phyloP scores from a whole-genome alignment of 2,329 filamentous ascomycete species.

The Phaeoacremonium minimum region DNA sequence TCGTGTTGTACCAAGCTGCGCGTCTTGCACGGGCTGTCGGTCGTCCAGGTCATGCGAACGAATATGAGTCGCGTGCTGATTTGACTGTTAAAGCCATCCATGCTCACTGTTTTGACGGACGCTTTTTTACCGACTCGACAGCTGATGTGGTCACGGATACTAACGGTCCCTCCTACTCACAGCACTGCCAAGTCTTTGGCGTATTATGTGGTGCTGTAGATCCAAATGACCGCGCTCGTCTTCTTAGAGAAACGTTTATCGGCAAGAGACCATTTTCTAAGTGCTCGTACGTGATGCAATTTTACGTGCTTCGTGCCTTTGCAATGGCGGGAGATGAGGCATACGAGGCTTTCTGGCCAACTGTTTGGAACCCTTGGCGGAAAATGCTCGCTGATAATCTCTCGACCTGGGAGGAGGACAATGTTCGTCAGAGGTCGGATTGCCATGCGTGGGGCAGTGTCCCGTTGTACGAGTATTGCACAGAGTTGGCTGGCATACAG shows the following conservation, averaged over 20 bases:
- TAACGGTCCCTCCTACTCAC: slow-evolving; percentile 19
- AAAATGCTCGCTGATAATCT: slow-evolving; percentile 29
- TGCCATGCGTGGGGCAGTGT: slow-evolving; percentile 39
- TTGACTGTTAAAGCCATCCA: slow-evolving; percentile 17
- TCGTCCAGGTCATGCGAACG: slow-evolving; percentile 21
- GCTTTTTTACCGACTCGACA: slow-evolving; percentile 27
- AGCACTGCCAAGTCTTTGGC: slow-evolving; percentile 30
- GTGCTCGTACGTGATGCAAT: slow-evolving; percentile 32
- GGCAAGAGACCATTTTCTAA: slow-evolving; percentile 22
- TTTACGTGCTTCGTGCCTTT: slow-evolving; percentile 32
- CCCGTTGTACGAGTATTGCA: slow-evolving; percentile 33
- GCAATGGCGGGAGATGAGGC: slow-evolving; percentile 20
- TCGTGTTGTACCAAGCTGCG: slow-evolving; percentile 26
- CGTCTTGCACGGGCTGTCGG: slow-evolving; percentile 23
- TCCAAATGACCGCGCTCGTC: slow-evolving; percentile 9
- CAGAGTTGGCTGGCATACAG: slow-evolving; percentile 23
- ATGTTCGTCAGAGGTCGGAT: slow-evolving; percentile 34
- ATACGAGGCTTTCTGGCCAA: slow-evolving; percentile 26
- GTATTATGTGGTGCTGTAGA: slow-evolving; percentile 24
- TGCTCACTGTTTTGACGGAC: slow-evolving; percentile 25
- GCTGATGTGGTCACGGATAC: slow-evolving; percentile 22
- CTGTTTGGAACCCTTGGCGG: slow-evolving; percentile 29
- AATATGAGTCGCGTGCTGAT: slow-evolving; percentile 21
- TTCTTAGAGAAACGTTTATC: slow-evolving; percentile 21
- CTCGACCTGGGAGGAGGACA: slow-evolving; percentile 36